Base-by-base conservation (phyloP, 129 eudicot genomes). In the Saussurea involucrata region DNA sequence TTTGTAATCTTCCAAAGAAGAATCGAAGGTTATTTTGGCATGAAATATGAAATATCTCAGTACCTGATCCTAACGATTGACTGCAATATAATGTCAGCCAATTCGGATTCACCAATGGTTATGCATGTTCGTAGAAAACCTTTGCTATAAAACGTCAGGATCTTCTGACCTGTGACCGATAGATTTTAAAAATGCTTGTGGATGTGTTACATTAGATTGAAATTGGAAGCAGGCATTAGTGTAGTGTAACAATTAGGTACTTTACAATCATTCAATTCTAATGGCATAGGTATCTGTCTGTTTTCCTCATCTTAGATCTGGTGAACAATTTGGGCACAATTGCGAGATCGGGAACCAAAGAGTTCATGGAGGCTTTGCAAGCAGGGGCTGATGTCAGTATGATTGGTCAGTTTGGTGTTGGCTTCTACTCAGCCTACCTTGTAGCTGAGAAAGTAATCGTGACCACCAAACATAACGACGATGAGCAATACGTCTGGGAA, bases 321-420 rank as follows among this genome's bases (percentile, higher is more conserved):
- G 82, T 78, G 63, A 78, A 78, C 69, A 78, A 78, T 58, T 36
- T 78, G 69, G 82, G 82, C 0, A 78, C 82, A 0, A 78, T 78
- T 24, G 82, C 82, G 13, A 57, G 70, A 10, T 78, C 82, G 4
- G 82, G 82, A 36, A 78, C 76, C 8, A 78, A 78, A 25, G 82
- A 78, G 76, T 78, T 78, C 68, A 78, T 78, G 82, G 82, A 78
- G 42, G 82, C 82, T 12, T 36, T 78, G 44, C 64, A 37, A 21
- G 82, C 82, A 4, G 82, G 82, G 13, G 82, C 82, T 22, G 82
- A 78, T 70, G 82, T 78, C 6, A 78, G 82, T 65, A 78, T 69
- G 82, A 69, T 78, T 12, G 82, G 82, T 0, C 76, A 76, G 67
- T 78, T 78, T 34, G 82, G 82, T 42, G 81, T 77, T 42, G 81